Evolutionary conservation across 495 filamentous ascomycete species (phyloP).

Genomic region (Hyaloscypha finlandica): DNA sequence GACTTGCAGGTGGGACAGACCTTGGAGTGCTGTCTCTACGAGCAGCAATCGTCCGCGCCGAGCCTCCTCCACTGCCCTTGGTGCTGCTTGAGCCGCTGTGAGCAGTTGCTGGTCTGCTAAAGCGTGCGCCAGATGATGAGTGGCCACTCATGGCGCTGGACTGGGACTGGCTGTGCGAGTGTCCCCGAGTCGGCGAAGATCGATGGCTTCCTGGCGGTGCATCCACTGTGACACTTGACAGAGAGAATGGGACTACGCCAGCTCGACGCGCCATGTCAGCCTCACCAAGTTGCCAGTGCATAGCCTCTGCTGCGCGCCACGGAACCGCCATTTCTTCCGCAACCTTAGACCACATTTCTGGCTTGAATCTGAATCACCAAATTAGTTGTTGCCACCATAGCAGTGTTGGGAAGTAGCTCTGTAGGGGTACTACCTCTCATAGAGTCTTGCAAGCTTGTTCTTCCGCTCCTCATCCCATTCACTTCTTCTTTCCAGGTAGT

Average conservation of each 20-base stretch:
- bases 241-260: constrained; percentile 78
- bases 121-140: constrained; percentile 26
- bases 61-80: constrained; percentile 38
- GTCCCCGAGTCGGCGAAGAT: constrained; percentile 37
- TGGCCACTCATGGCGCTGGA: constrained; percentile 40
- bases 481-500: constrained; percentile 86
- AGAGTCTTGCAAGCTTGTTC: constrained; percentile 90
- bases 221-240: constrained; percentile 62
- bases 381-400: constrained; percentile 18
- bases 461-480: constrained; percentile 98
- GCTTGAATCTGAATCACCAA: constrained; percentile 71
- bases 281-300: constrained; percentile 98
- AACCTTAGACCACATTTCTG: constrained; percentile 95
- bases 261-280: constrained; percentile 88
- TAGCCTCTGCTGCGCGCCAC: constrained; percentile 93
- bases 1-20: constrained; percentile 38
- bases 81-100: constrained; percentile 14
- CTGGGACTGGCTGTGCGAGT: constrained; percentile 48
- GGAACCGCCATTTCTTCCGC: constrained; percentile 95
- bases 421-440: constrained; percentile 73
- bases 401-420: not conserved
- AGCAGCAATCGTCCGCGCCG: constrained; percentile 38
- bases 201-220: constrained; percentile 39
- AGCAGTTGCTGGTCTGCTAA: constrained; percentile 22
- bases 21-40: constrained; percentile 45